phyloP scores from a whole-genome alignment of 1,284 basidiomycete species.

The Rhodotorula sp. region DNA sequence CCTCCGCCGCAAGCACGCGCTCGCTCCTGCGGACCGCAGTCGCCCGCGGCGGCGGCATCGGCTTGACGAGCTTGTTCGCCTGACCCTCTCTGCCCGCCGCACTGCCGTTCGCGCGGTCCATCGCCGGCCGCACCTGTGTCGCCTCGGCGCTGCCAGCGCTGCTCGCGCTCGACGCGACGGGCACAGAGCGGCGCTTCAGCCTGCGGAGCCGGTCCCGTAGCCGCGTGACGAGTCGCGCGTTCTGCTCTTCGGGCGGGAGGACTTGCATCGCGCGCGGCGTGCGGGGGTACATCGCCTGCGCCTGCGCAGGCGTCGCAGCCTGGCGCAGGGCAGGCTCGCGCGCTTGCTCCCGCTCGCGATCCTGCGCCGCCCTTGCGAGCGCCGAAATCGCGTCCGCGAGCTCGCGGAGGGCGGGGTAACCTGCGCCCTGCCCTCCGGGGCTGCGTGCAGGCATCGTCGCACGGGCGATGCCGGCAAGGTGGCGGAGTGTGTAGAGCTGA shows the following conservation, averaged over 20 bases:
- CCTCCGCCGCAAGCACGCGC: background rate
- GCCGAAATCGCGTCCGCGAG: slow-evolving; percentile 10
- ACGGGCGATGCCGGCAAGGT: slow-evolving; percentile 37
- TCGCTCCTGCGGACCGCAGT: background rate
- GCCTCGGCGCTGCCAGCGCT: background rate
- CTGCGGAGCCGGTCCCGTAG: slow-evolving; percentile 22
- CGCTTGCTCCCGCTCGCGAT: background rate
- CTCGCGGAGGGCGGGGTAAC: slow-evolving; percentile 22
- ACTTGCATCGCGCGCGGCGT: background rate
- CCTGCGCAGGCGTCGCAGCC: no score
- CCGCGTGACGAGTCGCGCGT: slow-evolving; percentile 1
- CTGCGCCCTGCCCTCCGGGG: background rate
- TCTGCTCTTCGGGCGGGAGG: background rate
- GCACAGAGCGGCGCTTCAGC: slow-evolving; percentile 2
- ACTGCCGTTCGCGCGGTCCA: background rate
- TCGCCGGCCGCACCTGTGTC: background rate
- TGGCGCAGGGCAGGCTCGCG: no score
- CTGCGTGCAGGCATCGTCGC: slow-evolving; percentile 30
- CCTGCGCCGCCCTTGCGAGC: slow-evolving; percentile 1
- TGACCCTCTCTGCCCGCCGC: no score
- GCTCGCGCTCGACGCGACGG: background rate
- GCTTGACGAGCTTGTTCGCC: slow-evolving; percentile 24
- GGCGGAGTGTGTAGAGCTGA: slow-evolving; percentile 38
- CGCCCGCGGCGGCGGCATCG: slow-evolving; percentile 2
- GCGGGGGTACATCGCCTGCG: no score